phyloP scores from a whole-genome alignment of 495 filamentous ascomycete genomes.

The Darksidea phi region DNA sequence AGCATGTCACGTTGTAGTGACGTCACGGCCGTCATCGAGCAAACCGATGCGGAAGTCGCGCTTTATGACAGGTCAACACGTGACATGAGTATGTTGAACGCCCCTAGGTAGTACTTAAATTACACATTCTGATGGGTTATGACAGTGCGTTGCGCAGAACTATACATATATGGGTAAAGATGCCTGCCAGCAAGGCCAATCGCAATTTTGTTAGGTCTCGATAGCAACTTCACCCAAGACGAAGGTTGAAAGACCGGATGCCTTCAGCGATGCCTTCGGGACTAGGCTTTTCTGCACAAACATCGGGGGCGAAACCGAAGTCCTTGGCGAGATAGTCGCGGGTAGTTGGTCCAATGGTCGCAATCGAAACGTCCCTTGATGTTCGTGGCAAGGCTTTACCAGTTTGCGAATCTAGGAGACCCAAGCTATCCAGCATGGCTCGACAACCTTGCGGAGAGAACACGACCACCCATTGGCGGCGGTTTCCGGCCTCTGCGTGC shows the following conservation, averaged over 20 bases:
- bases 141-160: too few relatives aligned
- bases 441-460: constrained; percentile 91
- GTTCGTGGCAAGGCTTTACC: constrained; percentile 38
- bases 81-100: too few relatives aligned
- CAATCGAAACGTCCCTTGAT: constrained; percentile 48
- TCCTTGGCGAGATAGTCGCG: constrained; percentile 64
- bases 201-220: too few relatives aligned
- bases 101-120: too few relatives aligned
- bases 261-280: constrained; percentile 75
- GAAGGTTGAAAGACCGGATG: constrained; percentile 22
- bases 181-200: too few relatives aligned
- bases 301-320: constrained; percentile 75
- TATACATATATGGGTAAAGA: too few relatives aligned
- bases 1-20: neutral
- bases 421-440: constrained; percentile 70
- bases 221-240: neutral
- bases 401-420: constrained; percentile 53
- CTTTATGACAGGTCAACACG: neutral
- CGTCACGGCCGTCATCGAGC: constrained; percentile 1
- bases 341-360: constrained; percentile 94
- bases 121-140: too few relatives aligned
- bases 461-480: constrained; percentile 76
- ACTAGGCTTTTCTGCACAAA: constrained; percentile 77
- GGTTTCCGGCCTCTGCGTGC: constrained; percentile 39
- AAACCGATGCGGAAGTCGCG: neutral